Base-by-base conservation (phyloP, 139 green algal species). In the Haematococcus lacustris region DNA sequence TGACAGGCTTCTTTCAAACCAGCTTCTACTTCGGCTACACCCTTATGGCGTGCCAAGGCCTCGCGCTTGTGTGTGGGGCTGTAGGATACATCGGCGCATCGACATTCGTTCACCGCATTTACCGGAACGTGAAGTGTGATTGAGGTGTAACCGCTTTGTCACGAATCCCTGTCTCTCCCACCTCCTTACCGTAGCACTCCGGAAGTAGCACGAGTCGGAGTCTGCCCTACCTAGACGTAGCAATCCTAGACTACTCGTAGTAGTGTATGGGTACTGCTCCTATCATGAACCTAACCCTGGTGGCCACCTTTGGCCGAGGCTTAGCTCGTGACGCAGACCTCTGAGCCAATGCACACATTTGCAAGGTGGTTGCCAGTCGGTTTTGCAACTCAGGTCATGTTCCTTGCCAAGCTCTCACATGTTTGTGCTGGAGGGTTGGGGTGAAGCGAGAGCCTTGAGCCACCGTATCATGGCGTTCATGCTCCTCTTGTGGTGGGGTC, bases 21-120 rank as follows among this genome's bases (percentile, higher is more conserved):
- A 86, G 77, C 77, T 98, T 98, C 76, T 98, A 98, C 81, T 98
- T 98, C 79, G 94, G 78, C 21, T 97, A 98, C 83, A 98, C 92
- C 0, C 34, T 74, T n/a, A 98, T 98, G 86, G 91, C 96, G 74
- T 97, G 89, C 83, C 60, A 96, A 23, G 93, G 83, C 28, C 76
- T 92, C 41, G 84, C 71, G 32, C 50, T 87, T 0, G 74, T 79
- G 80, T 94, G 86, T 66, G 93, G 93, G 26, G 87, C 91, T 17
- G 80, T 97, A 21, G 94, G 93, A 0, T 95, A 97, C 81, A 77
- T 98, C 28, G 92, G 76, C 0, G 87, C 90, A 0, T 70, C 80
- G 0, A 74, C 83, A 5, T 98, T 98, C 81, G 92, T 97, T 71
- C 80, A 86, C 26, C 85, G 83, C 2, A 98, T 98, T 38, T 98